These are phyloP conservation scores for Salix brachista DNA, from an alignment of 345 rosid genomes.

Conservation along the genomic window DNA sequence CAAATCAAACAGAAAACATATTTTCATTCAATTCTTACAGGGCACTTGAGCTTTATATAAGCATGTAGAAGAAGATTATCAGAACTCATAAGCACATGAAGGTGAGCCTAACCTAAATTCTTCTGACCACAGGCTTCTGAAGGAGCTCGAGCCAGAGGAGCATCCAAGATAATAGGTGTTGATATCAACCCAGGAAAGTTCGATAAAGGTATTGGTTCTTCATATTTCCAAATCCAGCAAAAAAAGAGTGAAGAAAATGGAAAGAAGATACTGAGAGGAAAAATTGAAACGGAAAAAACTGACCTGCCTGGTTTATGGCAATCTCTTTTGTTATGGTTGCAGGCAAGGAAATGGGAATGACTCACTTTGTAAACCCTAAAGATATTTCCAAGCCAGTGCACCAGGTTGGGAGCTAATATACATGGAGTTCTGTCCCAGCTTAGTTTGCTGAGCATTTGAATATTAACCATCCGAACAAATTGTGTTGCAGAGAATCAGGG, in stretches of 20 bases:
- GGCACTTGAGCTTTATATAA: too few species aligned
- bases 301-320: neutral
- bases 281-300: neutral
- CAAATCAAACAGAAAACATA: neutral
- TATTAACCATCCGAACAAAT: neutral
- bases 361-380: slow-evolving; percentile 35
- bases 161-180: slow-evolving; percentile 58
- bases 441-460: neutral
- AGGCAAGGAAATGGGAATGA: slow-evolving; percentile 37
- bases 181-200: slow-evolving; percentile 51
- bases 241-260: neutral
- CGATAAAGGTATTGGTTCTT: slow-evolving; percentile 34
- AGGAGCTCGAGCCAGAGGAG: slow-evolving; percentile 63
- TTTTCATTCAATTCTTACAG: neutral
- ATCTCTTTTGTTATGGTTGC: neutral
- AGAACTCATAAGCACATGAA: too few species aligned
- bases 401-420: slow-evolving; percentile 21
- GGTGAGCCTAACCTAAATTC: too few species aligned
- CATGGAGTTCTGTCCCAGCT: neutral
- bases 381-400: slow-evolving; percentile 25
- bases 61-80: too few species aligned
- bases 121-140: slow-evolving; percentile 41
- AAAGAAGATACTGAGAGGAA: neutral
- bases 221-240: neutral
- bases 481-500: slow-evolving; percentile 42